A percentile compares a stretch with the other conserved stretches of the same genome.
phyloP scores from a whole-genome alignment of 2,329 filamentous ascomycete species.

The Cercospora beticola region DNA sequence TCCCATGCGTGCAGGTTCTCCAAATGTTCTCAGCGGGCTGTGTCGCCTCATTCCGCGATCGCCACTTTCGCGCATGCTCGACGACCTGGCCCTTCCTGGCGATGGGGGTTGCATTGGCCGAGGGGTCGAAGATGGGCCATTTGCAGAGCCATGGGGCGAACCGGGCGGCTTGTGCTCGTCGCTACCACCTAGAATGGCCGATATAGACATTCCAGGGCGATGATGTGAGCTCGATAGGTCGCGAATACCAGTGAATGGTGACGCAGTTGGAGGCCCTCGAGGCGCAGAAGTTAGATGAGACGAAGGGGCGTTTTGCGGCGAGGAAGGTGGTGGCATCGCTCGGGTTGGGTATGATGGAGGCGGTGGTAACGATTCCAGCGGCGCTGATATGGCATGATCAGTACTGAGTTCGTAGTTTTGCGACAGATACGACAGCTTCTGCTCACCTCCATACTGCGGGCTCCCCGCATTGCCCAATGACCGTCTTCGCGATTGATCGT shows the following conservation, averaged over 20 bases:
- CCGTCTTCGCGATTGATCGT: slow-evolving; percentile 45
- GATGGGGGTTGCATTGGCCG: slow-evolving; percentile 51
- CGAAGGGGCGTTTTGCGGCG: slow-evolving; percentile 46
- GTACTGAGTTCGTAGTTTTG: neutral
- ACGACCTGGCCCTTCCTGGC: slow-evolving; percentile 41
- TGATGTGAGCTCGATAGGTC: slow-evolving; percentile 57
- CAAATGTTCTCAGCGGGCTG: slow-evolving; percentile 31
- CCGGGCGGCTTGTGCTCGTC: slow-evolving; percentile 32
- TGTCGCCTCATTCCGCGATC: slow-evolving; percentile 28
- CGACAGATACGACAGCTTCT: neutral
- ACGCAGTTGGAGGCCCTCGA: slow-evolving; percentile 47
- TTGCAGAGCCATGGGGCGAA: slow-evolving; percentile 37
- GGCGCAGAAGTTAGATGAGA: slow-evolving; percentile 37
- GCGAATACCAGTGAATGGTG: slow-evolving; percentile 51
- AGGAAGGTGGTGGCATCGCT: slow-evolving; percentile 53
- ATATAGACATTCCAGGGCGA: slow-evolving; percentile 70
- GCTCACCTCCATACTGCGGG: slow-evolving; percentile 31
- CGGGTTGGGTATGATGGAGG: slow-evolving; percentile 43
- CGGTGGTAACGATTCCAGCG: slow-evolving; percentile 36
- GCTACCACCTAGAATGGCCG: slow-evolving; percentile 62
- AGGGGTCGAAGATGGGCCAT: slow-evolving; percentile 35
- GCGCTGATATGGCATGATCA: slow-evolving; percentile 22
- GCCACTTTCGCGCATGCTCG: slow-evolving; percentile 38
- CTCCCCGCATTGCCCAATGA: slow-evolving; percentile 45
- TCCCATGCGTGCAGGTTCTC: slow-evolving; percentile 29